Base-by-base conservation (phyloP, 352 stramenopile genomes). In the Aphanomyces invadans region DNA sequence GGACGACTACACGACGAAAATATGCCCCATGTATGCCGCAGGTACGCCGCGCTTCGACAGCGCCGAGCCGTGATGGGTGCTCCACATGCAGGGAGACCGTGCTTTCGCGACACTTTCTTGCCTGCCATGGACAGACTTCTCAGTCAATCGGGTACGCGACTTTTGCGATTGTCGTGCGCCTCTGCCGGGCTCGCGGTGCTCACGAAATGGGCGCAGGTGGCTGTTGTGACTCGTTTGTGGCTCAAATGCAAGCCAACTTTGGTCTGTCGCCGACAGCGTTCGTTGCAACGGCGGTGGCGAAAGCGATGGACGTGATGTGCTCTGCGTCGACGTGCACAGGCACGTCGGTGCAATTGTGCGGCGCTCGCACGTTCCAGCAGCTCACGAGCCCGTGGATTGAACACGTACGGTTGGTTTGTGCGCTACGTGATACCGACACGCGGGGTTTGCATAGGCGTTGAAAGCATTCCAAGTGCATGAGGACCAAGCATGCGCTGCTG, bases 161-260 rank as follows among this genome's bases (percentile, higher is more conserved):
- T 10, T 17, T 29, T 10, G 9, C 38, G 9, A 9, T 45, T 45
- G 38, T 17, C 38, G 38, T 17, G 17, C 17, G 38, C 9, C 25
- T 63, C 9, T 15, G 45, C 1, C 36, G 17, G 38, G 53, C n/a
- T n/a, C n/a, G n/a, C n/a, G n/a, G n/a, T n/a, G n/a, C n/a, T n/a
- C n/a, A n/a, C n/a, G n/a, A n/a, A n/a, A n/a, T 48, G 31, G 53
- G 12, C 26, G 17, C n/a, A 63, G 55, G 55, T 15, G 55, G 42
- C 26, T 63, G 55, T 32, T 63, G 55, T n/a, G 55, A 28, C 26
- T 2, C 36, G 2, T 63, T 63, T n/a, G 1, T 44, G 1, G 21
- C 26, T n/a, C 9, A 44, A 12, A 5, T 63, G 11, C 1, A 19
- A 12, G 9, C 4, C n/a, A 48, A 63, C 31, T 63, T 44, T 17